phyloP scores from a whole-genome alignment of 257 asterid genomes.

The Plantago elongata region DNA sequence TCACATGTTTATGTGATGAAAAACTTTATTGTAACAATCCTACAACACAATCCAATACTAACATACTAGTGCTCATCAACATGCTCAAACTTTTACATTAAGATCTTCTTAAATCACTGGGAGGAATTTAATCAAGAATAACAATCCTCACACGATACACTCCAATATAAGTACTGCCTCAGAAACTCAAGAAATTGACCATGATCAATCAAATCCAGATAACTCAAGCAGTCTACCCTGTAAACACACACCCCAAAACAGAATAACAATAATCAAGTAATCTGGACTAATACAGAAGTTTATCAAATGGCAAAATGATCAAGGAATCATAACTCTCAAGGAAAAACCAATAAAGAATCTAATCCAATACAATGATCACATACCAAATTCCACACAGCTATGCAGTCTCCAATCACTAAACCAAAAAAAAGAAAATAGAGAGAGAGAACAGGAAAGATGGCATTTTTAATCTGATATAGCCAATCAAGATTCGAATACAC shows the following conservation, averaged over 20 bases:
- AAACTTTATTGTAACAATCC: slow-evolving; percentile 10
- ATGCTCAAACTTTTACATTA: slow-evolving; percentile 7
- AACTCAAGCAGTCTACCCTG: slow-evolving; percentile 9
- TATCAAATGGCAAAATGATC: background rate
- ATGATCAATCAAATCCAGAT: slow-evolving; percentile 14
- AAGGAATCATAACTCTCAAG: slow-evolving; percentile 19
- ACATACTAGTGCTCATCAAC: background rate
- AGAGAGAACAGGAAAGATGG: slow-evolving; percentile 30
- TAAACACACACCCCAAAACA: background rate
- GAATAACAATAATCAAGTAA: background rate
- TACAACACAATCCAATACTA: background rate
- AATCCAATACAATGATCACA: slow-evolving; percentile 19
- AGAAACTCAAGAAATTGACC: slow-evolving; percentile 6
- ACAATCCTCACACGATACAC: background rate
- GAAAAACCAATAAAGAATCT: background rate
- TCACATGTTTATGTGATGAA: slow-evolving; percentile 4
- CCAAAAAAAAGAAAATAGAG: background rate
- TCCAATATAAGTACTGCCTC: background rate
- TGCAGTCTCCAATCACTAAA: slow-evolving; percentile 15
- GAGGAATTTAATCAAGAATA: background rate
- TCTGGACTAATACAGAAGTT: slow-evolving; percentile 17
- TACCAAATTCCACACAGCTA: slow-evolving; percentile 17
- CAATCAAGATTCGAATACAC: slow-evolving; percentile 29
- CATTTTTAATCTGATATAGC: slow-evolving; percentile 22
- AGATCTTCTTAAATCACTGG: slow-evolving; percentile 14